Evolutionary conservation across 2,329 filamentous ascomycete genomes (phyloP).

Genomic region (Fusarium virguliforme): DNA sequence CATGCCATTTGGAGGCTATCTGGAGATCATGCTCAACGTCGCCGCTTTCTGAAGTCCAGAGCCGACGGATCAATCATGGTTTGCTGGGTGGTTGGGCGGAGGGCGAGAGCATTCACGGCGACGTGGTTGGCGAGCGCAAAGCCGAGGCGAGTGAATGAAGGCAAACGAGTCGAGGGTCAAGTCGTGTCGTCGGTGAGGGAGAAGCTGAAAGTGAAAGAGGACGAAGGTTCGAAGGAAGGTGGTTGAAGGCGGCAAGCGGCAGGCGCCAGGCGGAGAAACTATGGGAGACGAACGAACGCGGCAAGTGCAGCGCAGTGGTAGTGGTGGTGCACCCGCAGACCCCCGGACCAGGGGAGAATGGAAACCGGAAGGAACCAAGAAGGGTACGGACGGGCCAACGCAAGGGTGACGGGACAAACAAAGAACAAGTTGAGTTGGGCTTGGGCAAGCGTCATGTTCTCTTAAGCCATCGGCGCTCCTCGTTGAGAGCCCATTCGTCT

Average conservation of each 20-base stretch:
- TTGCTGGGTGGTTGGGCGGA: slow-evolving; percentile 30
- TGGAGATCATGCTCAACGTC: slow-evolving; percentile 47
- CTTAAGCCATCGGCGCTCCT: slow-evolving; percentile 13
- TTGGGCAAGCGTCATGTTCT: slow-evolving; percentile 5
- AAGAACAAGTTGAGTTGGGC: slow-evolving; percentile 11
- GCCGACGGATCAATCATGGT: slow-evolving; percentile 44
- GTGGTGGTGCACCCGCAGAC: slow-evolving; percentile 12
- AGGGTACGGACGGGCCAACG: not conserved
- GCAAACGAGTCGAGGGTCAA: slow-evolving; percentile 6
- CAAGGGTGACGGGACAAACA: slow-evolving; percentile 25
- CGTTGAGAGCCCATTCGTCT: slow-evolving; percentile 22
- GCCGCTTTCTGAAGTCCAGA: slow-evolving; percentile 45
- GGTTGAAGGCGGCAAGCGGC: slow-evolving; percentile 19
- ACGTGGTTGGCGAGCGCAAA: slow-evolving; percentile 24
- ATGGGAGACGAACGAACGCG: slow-evolving; percentile 18
- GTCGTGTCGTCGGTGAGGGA: not conserved
- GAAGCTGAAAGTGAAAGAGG: not conserved
- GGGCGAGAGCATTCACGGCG: slow-evolving; percentile 5
- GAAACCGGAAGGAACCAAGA: slow-evolving; percentile 3
- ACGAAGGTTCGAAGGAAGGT: slow-evolving; percentile 21
- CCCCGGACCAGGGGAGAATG: slow-evolving; percentile 11
- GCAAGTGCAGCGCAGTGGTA: slow-evolving; percentile 6
- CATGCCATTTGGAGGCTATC: slow-evolving; percentile 42
- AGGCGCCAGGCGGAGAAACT: slow-evolving; percentile 34
- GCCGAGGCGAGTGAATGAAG: slow-evolving; percentile 14